Evolutionary conservation across 2,329 filamentous ascomycete species (phyloP), one percentile per base, ranked within the genome.

Genomic region (Ceratocystis harringtonii): DNA sequence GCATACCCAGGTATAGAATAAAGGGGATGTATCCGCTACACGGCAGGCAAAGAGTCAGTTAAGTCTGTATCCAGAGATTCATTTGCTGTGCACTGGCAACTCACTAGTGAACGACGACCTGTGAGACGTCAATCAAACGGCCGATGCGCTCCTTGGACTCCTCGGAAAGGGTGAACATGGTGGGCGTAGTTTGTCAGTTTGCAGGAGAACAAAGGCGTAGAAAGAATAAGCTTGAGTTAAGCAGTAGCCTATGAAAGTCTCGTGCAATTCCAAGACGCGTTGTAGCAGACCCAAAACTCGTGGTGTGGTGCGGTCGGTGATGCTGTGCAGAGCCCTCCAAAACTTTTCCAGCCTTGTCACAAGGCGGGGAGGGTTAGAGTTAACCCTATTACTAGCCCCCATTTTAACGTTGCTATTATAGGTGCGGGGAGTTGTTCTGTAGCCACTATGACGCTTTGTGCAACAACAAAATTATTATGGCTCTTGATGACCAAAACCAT

Each of bases 121-220:
- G 86, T 69, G 91, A 94, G 75, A 96, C 80, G 77, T 97, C 94
- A 76, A 99, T 94, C 79, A 97, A 83, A 81, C 92, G 92, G 73
- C 89, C 87, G 78, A 99, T 96, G 81, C 94, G 91, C 87, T 99
- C 94, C 88, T 97, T 97, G 74, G 92, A 91, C 80, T 99, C 94
- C 78, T 99, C 94, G 63, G 94, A 97, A 70, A 97, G 86, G 73
- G 80, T 74, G 69, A 84, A 81, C 81, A 84, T 84, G 63, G 57
- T 66, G 45, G 28, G 58, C 58, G 61, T 41, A 22, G 17, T 58
- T n/a, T 36, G 30, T 30, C 5, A 6, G 19, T 36, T 36, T 58
- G 28, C 28, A 15, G 32, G 30, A 58, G 28, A 17, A 15, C 25
- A 17, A 10, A 2, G 32, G 48, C 25, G 22, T 17, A 36, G 17